These are phyloP conservation scores for Fusarium humuli DNA, from an alignment of 2,329 filamentous ascomycete species.

Conservation along the genomic window DNA sequence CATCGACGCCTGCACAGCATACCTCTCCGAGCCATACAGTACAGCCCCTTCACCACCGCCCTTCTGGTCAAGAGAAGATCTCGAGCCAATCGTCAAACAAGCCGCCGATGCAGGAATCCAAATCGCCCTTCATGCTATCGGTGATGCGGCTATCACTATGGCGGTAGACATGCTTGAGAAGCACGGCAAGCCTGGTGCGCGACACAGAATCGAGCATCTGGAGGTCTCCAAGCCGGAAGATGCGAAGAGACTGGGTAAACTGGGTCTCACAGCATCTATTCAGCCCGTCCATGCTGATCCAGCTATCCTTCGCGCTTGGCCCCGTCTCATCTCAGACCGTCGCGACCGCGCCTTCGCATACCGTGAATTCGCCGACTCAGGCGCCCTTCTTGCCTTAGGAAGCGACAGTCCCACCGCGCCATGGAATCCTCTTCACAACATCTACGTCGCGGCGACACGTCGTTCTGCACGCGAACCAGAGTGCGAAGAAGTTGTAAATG, in stretches of 20 bases:
- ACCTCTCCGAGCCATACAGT: conserved; percentile 67
- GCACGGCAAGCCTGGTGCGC: conserved; percentile 55
- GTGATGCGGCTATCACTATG: conserved; percentile 66
- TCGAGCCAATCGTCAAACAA: conserved; percentile 64
- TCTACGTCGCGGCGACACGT: conserved; percentile 68
- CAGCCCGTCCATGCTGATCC: conserved; percentile 69
- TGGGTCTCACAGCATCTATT: conserved; percentile 69
- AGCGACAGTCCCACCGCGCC: conserved; percentile 69
- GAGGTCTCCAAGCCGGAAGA: conserved; percentile 68
- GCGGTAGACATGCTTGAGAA: conserved; percentile 66
- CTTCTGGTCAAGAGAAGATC: conserved; percentile 65
- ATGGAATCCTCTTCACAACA: conserved; percentile 62
- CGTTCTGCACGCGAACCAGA: conserved; percentile 62
- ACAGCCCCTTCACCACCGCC: conserved; percentile 57
- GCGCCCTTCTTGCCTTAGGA: conserved; percentile 65
- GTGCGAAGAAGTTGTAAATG: conserved; percentile 58
- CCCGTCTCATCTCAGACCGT: conserved; percentile 64
- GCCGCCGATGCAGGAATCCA: conserved; percentile 67
- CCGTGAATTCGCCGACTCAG: conserved; percentile 66
- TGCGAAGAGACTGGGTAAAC: conserved; percentile 64
- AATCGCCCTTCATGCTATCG: conserved; percentile 72
- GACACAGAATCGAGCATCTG: conserved; percentile 73
- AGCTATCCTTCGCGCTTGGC: conserved; percentile 70
- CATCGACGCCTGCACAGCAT: conserved; percentile 72
- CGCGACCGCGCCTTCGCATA: conserved; percentile 71